Conservation (phyloP, 352 stramenopile species). For the Pythium sukuiense region DNA sequence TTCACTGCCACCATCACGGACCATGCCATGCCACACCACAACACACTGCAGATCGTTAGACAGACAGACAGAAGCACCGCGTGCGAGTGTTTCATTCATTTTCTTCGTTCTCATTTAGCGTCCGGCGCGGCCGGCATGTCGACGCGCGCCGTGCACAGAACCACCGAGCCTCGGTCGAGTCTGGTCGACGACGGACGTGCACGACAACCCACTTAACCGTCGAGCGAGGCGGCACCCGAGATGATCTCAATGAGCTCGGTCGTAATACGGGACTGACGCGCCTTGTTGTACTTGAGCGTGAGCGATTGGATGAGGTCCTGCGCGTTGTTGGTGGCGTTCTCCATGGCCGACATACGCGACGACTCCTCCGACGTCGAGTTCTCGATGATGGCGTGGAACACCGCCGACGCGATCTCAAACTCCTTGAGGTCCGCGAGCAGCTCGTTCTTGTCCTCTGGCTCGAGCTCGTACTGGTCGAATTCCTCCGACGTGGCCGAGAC, state of each 20-base stretch:
- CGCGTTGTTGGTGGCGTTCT: slow-evolving; percentile 80
- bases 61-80: slow-evolving; percentile 1
- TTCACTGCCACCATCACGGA: too few species aligned
- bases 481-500: slow-evolving; percentile 62
- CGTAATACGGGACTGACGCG: slow-evolving; percentile 95
- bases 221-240: slow-evolving; percentile 95
- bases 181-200: background rate
- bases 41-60: background rate
- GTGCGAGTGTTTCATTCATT: slow-evolving; percentile 5
- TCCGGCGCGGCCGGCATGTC: background rate
- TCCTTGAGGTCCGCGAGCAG: slow-evolving; percentile 97
- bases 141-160: background rate
- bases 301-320: slow-evolving; percentile 95
- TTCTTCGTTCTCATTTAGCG: slow-evolving; percentile 5
- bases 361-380: slow-evolving; percentile 97
- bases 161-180: background rate
- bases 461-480: slow-evolving; percentile 95
- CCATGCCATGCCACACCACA: too few species aligned
- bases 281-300: slow-evolving; percentile 92
- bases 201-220: slow-evolving; percentile 56
- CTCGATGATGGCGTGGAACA: slow-evolving; percentile 98
- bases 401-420: slow-evolving; percentile 83
- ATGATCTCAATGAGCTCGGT: slow-evolving; percentile 99
- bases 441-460: slow-evolving; percentile 97
- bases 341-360: slow-evolving; percentile 95